Evolutionary conservation across 257 asterid species (phyloP), one percentile per base, ranked within the genome.

Genomic region (Solanum megistacrolobum): DNA sequence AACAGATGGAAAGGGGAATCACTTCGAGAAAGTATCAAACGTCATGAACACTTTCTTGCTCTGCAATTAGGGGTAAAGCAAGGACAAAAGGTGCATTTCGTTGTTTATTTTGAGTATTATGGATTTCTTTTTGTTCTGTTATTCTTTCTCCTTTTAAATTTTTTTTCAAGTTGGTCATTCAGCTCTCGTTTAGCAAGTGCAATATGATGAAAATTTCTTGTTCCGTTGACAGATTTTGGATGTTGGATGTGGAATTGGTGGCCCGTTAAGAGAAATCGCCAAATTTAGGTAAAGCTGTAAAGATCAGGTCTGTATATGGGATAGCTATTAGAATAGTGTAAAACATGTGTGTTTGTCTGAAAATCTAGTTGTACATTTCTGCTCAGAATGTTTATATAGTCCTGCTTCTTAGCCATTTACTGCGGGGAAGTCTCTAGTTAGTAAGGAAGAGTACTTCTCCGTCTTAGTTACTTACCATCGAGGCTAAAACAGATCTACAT

Each of bases 241-340:
- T 87, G 82, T 87, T 75, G 89, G 89, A 12, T 87, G 89, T 29
- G 89, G 89, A 87, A 87, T 87, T 79, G 89, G 89, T 62, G 89
- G 89, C 7, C 86, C 86, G 10, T 65, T 87, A 18, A 78, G 89
- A 65, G 89, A 87, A 87, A 87, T 87, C 21, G 36, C 89, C 35
- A 62, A 81, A 78, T 87, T 87, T 65, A 38, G 89, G 89, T 87
- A 58, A 65, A 65, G 72, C 31, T 1, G 18, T 65, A 4, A 38
- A 39, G 5, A 9, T 36, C 38, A 35, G 60, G 41, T 85, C 62
- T 85, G 55, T 85, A 29, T 60, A 9, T 41, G 55, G 1, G 27
- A n/a, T 13, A 36, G 78, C 14, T 55, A 29, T 36, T 12, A 75
- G 34, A 75, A 12, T 75, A 75, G 0, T 38, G 52, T n/a, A 27